These are phyloP conservation scores for Diaporthe longicolla DNA, from an alignment of 2,329 filamentous ascomycete genomes.

Conservation along the genomic window DNA sequence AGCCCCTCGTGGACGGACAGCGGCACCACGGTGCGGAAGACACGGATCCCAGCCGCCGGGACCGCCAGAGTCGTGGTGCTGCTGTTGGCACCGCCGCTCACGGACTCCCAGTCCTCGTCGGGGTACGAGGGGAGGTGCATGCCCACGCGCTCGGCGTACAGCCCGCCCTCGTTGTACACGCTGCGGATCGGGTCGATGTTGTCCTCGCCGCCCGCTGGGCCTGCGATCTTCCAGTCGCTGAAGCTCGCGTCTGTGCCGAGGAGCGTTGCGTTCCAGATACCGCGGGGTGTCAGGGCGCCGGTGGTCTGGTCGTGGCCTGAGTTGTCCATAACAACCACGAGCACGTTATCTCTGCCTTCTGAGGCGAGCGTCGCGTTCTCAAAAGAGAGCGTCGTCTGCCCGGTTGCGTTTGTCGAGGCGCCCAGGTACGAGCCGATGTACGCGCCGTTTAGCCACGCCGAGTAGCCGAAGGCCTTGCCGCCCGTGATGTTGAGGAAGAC, in stretches of 20 bases:
- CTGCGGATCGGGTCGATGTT: slow-evolving; percentile 70
- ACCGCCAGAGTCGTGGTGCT: slow-evolving; percentile 56
- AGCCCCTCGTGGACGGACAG: slow-evolving; percentile 65
- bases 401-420: slow-evolving; percentile 55
- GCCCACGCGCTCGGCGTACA: slow-evolving; percentile 70
- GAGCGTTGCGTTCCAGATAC: slow-evolving; percentile 67
- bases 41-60: slow-evolving; percentile 64
- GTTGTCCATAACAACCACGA: slow-evolving; percentile 72
- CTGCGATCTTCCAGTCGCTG: slow-evolving; percentile 70
- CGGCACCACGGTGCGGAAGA: slow-evolving; percentile 67
- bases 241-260: slow-evolving; percentile 57
- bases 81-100: slow-evolving; percentile 36
- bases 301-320: slow-evolving; percentile 70
- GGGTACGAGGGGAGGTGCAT: slow-evolving; percentile 71
- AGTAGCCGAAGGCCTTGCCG: slow-evolving; percentile 69
- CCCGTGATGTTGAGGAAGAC: slow-evolving; percentile 67
- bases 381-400: slow-evolving; percentile 63
- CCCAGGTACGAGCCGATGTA: slow-evolving; percentile 71
- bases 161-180: slow-evolving; percentile 69
- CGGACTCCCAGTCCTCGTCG: slow-evolving; percentile 58
- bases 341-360: slow-evolving; percentile 57
- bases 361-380: slow-evolving; percentile 60
- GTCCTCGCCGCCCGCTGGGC: slow-evolving; percentile 66
- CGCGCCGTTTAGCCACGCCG: slow-evolving; percentile 69
- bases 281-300: slow-evolving; percentile 62